Conservation (phyloP, 805 yeast species). For the Yarrowia osloensis region DNA sequence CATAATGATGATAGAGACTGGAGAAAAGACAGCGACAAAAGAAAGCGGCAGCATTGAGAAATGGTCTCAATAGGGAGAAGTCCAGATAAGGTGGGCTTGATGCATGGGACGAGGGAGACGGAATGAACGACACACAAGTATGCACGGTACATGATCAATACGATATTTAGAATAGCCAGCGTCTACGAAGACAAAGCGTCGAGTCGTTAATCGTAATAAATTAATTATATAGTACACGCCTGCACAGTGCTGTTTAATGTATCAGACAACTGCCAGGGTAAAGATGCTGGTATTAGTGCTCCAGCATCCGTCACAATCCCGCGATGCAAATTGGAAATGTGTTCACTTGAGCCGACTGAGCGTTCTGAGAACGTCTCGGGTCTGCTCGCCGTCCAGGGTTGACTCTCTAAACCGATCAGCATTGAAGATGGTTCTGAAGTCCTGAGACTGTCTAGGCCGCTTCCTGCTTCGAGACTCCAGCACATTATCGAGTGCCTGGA, state of each 20-base stretch:
- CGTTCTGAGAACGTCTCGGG: slow-evolving; percentile 21
- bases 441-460: slow-evolving; percentile 25
- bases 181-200: not conserved
- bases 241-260: not conserved
- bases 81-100: not conserved
- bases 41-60: not conserved
- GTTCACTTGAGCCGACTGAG: slow-evolving; percentile 14
- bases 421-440: slow-evolving; percentile 20
- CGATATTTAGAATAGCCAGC: not conserved
- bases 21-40: too few species aligned
- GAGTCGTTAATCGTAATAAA: slow-evolving; percentile 1
- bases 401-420: slow-evolving; percentile 1
- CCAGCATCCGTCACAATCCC: not conserved
- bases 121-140: too few species aligned
- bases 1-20: too few species aligned
- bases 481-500: slow-evolving; percentile 31
- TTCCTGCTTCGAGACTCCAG: not conserved
- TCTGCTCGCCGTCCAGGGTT: slow-evolving; percentile 2
- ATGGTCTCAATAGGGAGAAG: not conserved
- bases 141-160: slow-evolving; percentile 19
- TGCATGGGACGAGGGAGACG: not conserved
- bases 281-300: not conserved
- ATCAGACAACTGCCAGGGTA: not conserved
- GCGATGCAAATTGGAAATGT: not conserved
- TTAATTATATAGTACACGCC: slow-evolving; percentile 30